These are phyloP conservation scores for Lecanosticta acicola DNA, from an alignment of 2,329 filamentous ascomycete species.

Conservation along the genomic window DNA sequence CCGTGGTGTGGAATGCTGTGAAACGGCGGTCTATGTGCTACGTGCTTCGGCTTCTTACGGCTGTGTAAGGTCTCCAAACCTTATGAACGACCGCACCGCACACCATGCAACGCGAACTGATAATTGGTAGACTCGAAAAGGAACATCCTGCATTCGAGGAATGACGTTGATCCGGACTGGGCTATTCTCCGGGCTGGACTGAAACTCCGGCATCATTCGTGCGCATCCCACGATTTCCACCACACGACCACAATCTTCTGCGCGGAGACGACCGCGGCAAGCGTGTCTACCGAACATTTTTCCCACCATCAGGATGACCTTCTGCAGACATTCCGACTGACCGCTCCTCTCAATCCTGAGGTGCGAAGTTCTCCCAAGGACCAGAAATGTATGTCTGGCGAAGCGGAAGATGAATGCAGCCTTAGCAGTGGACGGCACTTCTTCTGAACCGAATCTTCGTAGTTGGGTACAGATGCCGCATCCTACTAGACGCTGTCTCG, in stretches of 20 bases:
- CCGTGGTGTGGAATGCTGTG: constrained; percentile 6
- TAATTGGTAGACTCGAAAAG: no score
- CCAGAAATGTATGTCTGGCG: no score
- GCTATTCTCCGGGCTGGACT: no score
- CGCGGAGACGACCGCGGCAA: constrained; percentile 4
- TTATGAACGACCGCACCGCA: background rate
- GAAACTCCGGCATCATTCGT: no score
- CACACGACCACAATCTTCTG: constrained; percentile 11
- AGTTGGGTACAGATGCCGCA: no score
- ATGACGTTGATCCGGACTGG: no score
- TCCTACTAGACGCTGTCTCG: no score
- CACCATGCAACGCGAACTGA: background rate
- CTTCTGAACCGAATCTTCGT: no score
- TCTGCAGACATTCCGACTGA: constrained; percentile 4
- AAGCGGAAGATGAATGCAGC: no score
- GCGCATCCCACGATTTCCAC: background rate
- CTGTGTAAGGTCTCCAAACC: background rate
- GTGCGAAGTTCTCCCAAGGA: constrained; percentile 13
- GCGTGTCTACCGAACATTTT: constrained; percentile 2
- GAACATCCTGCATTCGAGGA: no score
- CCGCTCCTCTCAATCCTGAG: constrained; percentile 1
- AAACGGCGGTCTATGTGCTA: constrained; percentile 5
- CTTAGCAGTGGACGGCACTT: no score
- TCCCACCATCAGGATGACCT: no score
- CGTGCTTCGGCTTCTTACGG: constrained; percentile 1